These are phyloP conservation scores for Astrephomene gubernaculifera DNA, from an alignment of 139 green algal genomes.

Conservation along the genomic window DNA sequence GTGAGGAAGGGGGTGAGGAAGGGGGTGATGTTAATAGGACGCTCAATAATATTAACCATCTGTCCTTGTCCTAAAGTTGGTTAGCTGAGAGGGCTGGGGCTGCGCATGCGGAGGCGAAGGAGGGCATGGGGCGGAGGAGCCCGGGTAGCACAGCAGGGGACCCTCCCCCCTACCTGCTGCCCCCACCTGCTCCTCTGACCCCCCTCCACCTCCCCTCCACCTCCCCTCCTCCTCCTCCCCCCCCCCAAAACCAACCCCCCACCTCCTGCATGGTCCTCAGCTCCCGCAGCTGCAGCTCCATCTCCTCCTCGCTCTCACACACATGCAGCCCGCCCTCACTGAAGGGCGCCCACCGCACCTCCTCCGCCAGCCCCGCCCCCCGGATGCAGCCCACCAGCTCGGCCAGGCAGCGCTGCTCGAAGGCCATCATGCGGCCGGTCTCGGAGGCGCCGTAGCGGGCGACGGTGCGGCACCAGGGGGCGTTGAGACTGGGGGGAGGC, in stretches of 20 bases:
- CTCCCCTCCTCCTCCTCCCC: not conserved
- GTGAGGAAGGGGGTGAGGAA: too few species aligned
- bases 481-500: constrained; percentile 17
- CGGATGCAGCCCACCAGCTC: constrained; percentile 28
- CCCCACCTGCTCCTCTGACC: not conserved
- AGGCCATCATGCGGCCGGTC: constrained; percentile 29
- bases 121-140: not conserved
- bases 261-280: constrained; percentile 32
- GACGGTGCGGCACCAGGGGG: constrained; percentile 10
- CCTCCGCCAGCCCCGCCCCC: constrained; percentile 8
- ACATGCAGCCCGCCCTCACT: constrained; percentile 5
- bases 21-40: too few species aligned
- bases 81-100: too few species aligned
- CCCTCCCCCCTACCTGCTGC: not conserved
- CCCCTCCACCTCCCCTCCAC: not conserved
- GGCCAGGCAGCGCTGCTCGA: constrained; percentile 30
- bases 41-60: too few species aligned
- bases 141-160: not conserved
- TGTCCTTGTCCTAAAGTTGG: too few species aligned
- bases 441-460: constrained; percentile 26
- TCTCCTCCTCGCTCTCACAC: constrained; percentile 3
- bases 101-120: not conserved
- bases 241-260: not conserved
- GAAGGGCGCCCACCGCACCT: constrained; percentile 37
- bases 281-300: constrained; percentile 32